These are phyloP conservation scores for Colletotrichum destructivum DNA, from an alignment of 2,329 filamentous ascomycete genomes.

Conservation along the genomic window DNA sequence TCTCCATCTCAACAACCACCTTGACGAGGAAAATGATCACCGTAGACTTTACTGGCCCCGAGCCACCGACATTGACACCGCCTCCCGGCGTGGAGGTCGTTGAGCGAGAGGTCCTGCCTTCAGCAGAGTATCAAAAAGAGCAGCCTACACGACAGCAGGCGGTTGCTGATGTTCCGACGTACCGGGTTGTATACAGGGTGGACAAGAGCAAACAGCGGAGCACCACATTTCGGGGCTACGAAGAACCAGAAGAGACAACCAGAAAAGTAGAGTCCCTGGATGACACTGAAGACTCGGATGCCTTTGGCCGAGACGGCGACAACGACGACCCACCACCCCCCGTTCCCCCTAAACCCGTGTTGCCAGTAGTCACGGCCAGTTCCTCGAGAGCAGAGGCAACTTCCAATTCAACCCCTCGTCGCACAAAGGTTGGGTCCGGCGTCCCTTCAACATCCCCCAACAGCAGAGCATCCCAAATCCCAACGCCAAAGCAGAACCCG, in stretches of 20 bases:
- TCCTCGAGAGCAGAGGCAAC: conserved; percentile 3
- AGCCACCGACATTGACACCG: conserved; percentile 66
- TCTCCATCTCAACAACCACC: conserved; percentile 73
- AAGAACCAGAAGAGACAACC: conserved; percentile 49
- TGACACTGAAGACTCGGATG: conserved; percentile 42
- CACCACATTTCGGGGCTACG: conserved; percentile 54
- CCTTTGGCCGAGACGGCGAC: conserved; percentile 14
- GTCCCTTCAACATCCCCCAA: conserved; percentile 19
- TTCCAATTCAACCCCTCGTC: conserved; percentile 20
- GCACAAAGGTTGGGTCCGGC: conserved; percentile 23
- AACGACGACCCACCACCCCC: conserved; percentile 30
- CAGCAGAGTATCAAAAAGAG: conserved; percentile 50
- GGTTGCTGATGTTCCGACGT: conserved; percentile 53
- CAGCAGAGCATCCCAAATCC: conserved; percentile 43
- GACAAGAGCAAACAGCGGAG: conserved; percentile 66
- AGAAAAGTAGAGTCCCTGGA: conserved; percentile 49
- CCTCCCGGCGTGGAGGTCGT: conserved; percentile 73
- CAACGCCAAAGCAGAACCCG: conserved; percentile 45
- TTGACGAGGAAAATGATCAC: conserved; percentile 75
- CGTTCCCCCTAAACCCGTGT: conserved; percentile 44
- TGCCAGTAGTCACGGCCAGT: background rate
- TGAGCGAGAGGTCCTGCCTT: conserved; percentile 65
- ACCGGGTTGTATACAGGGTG: conserved; percentile 73
- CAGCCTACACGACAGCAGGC: conserved; percentile 41
- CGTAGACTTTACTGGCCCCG: conserved; percentile 71